A percentile compares a stretch with the other conserved stretches of the same genome.
Conservation (phyloP, 2,329 filamentous ascomycete genomes). For the Cladosporium austrohemisphaericum region DNA sequence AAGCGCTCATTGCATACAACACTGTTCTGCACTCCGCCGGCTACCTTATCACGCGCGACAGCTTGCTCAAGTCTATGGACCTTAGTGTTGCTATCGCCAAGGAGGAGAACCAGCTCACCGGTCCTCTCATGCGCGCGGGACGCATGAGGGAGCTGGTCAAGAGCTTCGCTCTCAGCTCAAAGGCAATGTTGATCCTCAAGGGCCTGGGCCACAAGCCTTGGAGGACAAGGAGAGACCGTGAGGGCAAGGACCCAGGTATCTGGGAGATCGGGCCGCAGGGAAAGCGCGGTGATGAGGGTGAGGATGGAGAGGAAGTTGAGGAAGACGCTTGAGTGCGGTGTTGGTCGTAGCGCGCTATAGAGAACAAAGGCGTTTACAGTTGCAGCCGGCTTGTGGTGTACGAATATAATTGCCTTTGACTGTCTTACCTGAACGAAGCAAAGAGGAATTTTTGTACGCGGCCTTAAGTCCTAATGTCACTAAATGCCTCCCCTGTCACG, state of each 20-base stretch:
- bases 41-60: conserved; percentile 67
- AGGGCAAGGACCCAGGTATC: conserved; percentile 41
- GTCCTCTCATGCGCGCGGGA: conserved; percentile 37
- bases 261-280: conserved; percentile 41
- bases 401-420: no score
- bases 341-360: no score
- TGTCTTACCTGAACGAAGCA: no score
- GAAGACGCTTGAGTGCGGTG: no score
- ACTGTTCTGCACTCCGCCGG: conserved; percentile 76
- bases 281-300: not conserved
- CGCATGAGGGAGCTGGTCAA: conserved; percentile 45
- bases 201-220: conserved; percentile 33
- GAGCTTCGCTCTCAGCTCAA: conserved; percentile 72
- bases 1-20: conserved; percentile 79
- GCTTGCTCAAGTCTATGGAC: conserved; percentile 81
- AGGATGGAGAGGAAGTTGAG: not conserved
- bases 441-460: no score
- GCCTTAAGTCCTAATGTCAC: no score
- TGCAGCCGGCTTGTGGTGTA: no score
- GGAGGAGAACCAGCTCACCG: conserved; percentile 31
- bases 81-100: conserved; percentile 68
- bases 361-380: no score
- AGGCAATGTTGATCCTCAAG: conserved; percentile 59
- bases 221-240: conserved; percentile 40
- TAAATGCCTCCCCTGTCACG: no score